Percentiles rank a stretch among this genome's conserved stretches.
Conservation (phyloP, 108 stramenopile genomes). For the Cyclostephanos tholiformis region DNA sequence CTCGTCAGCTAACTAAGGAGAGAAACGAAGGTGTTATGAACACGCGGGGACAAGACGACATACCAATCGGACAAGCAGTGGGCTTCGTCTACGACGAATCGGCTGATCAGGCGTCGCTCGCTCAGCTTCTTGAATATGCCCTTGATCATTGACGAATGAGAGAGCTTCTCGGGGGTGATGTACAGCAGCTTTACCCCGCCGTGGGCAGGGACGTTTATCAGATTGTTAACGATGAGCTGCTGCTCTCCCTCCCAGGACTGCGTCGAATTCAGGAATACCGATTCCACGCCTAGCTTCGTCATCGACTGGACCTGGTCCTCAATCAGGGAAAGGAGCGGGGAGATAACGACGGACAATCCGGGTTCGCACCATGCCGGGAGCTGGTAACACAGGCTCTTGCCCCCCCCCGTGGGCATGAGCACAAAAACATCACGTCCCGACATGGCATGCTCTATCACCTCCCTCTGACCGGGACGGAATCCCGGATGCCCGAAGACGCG, state of each 20-base stretch:
- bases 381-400: slow-evolving; percentile 92
- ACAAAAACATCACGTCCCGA: slow-evolving; percentile 94
- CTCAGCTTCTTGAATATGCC: slow-evolving; percentile 67
- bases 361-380: slow-evolving; percentile 95
- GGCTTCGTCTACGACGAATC: slow-evolving; percentile 99
- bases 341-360: slow-evolving; percentile 93
- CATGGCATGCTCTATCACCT: slow-evolving; percentile 91
- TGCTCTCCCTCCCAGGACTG: slow-evolving; percentile 87
- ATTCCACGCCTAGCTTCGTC: slow-evolving; percentile 81
- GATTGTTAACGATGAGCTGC: slow-evolving; percentile 56
- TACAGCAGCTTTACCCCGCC: slow-evolving; percentile 96
- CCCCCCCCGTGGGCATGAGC: slow-evolving; percentile 98
- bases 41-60: neutral
- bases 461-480: slow-evolving; percentile 92
- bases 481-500: slow-evolving; percentile 83
- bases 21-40: neutral
- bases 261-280: slow-evolving; percentile 79
- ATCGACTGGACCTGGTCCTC: slow-evolving; percentile 96
- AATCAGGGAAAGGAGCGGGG: slow-evolving; percentile 95
- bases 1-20: neutral
- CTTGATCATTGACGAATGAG: slow-evolving; percentile 75
- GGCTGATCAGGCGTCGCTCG: slow-evolving; percentile 73
- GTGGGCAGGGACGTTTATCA: slow-evolving; percentile 65
- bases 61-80: slow-evolving; percentile 87
- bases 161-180: slow-evolving; percentile 97